Base-by-base conservation (phyloP, 768 basidiomycete genomes). In the Boletus vermiculosoides region DNA sequence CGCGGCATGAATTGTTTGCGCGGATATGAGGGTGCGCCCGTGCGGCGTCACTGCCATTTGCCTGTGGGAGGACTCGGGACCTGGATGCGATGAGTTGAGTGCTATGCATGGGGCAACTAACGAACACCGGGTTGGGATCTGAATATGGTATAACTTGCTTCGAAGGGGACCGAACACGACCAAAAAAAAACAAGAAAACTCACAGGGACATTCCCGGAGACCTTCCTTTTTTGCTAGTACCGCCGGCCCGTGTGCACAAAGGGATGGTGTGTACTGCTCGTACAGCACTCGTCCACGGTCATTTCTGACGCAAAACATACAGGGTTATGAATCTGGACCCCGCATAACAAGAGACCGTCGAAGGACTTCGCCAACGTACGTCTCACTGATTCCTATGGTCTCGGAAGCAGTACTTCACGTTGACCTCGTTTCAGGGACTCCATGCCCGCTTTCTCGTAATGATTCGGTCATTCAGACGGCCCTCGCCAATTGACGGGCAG, bases 371-470 rank as follows among this genome's bases (percentile, higher is more conserved):
- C 37, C 20, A 55, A 45, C 40, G 50, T 58, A 55, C 58, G 58
- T 63, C 36, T 37, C 54, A 16, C 9, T 20, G 50, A 31, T 23
- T 50, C 39, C 34, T 41, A 31, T 45, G 41, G 33, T 57, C 55
- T 59, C 45, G 48, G 53, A 57, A 51, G 12, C 52, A n/a, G n/a
- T n/a, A n/a, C 39, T 50, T 58, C 58, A 53, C 60, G 57, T 57
- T 59, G 56, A 45, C 64, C 66, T 64, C 58, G 64, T 61, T 67
- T 63, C 67, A 70, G 66, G 66, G 65, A 63, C 63, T 50, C 40
- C 63, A 56, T 62, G 60, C 55, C 59, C 59, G 50, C 51, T 68
- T 63, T 72, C 58, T 73, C 72, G 71, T 72, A 72, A 72, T 66
- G 62, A 54, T 67, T 70, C 67, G 63, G 71, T 73, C 70, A 68